Evolutionary conservation across 805 yeast genomes (phyloP).

Genomic region (Starmerella powellii): DNA sequence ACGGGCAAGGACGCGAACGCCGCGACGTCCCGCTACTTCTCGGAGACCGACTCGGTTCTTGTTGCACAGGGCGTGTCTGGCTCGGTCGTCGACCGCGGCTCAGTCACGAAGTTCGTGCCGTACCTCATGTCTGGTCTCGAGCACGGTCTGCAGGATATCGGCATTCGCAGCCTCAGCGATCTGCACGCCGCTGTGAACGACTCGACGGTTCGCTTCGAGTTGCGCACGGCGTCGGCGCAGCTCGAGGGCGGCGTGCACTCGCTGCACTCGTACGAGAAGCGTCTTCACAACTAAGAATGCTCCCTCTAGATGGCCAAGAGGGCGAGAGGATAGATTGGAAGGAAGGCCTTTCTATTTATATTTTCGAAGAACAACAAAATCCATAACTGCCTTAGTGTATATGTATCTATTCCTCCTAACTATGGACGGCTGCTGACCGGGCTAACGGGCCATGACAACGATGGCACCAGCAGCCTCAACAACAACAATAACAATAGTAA

Average conservation of each 20-base stretch:
- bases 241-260: constrained; percentile 97
- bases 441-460: no score
- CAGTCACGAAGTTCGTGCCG: constrained; percentile 84
- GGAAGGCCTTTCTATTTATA: neutral
- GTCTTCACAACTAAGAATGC: constrained; percentile 62
- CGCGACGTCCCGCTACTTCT: constrained; percentile 94
- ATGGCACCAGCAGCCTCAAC: no score
- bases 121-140: constrained; percentile 90
- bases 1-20: constrained; percentile 86
- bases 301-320: neutral
- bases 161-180: constrained; percentile 53
- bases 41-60: constrained; percentile 86
- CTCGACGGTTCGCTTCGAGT: constrained; percentile 82
- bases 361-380: no score
- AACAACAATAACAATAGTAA: no score
- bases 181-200: constrained; percentile 51
- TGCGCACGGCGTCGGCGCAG: constrained; percentile 97
- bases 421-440: no score
- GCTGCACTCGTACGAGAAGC: constrained; percentile 93
- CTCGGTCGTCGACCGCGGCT: constrained; percentile 92
- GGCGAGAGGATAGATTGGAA: neutral
- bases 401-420: no score
- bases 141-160: constrained; percentile 98
- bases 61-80: constrained; percentile 99
- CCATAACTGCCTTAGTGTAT: no score